A percentile compares a stretch with the other conserved stretches of the same genome.
Conservation (phyloP, 306 rosid species). For the Casuarina cunninghamiana region DNA sequence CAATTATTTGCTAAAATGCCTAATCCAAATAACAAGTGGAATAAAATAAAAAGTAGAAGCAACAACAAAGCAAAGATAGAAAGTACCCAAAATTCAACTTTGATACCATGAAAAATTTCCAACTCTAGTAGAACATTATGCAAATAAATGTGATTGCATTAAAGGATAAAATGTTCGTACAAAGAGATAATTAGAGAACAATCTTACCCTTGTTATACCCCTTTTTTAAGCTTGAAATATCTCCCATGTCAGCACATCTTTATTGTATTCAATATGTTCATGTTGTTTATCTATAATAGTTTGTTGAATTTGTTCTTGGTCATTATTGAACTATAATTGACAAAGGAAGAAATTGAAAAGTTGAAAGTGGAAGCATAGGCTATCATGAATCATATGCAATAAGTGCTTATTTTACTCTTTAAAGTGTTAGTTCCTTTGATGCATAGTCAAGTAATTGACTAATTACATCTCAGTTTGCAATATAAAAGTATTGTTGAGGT, state of each 20-base stretch:
- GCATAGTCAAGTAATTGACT: conserved; percentile 25
- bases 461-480: conserved; percentile 41
- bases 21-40: too few species aligned
- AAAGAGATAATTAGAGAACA: not conserved
- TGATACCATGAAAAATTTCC: too few species aligned
- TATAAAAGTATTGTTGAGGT: conserved; percentile 92
- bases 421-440: not conserved
- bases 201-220: not conserved
- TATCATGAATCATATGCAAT: conserved; percentile 83
- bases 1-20: too few species aligned
- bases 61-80: too few species aligned
- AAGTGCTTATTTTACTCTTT: conserved; percentile 50
- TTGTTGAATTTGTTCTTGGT: conserved; percentile 41
- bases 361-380: conserved; percentile 80
- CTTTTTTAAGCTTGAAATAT: not conserved
- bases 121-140: too few species aligned
- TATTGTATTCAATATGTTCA: conserved; percentile 5
- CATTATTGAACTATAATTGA: conserved; percentile 51
- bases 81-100: too few species aligned
- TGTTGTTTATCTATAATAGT: conserved; percentile 21
- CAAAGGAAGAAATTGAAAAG: conserved; percentile 70
- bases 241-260: not conserved
- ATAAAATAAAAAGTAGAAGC: too few species aligned
- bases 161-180: too few species aligned
- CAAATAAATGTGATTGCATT: too few species aligned